A percentile compares a stretch with the other conserved stretches of the same genome.
Conservation (phyloP, 768 basidiomycete genomes). For the Lentinula lateritia region DNA sequence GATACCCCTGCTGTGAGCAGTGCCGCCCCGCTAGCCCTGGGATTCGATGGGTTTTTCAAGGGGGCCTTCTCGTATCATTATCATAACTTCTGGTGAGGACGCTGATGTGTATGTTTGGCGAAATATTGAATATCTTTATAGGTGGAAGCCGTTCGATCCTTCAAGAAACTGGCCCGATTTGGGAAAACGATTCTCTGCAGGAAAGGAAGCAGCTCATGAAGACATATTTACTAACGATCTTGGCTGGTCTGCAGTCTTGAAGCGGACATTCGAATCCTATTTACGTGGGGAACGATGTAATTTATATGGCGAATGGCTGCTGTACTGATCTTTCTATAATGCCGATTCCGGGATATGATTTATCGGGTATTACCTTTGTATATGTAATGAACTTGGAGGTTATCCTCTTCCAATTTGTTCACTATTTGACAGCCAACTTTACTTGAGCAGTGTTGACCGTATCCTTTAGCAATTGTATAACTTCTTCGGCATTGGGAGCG, state of each 20-base stretch:
- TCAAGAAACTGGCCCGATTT: constrained; percentile 95
- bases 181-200: constrained; percentile 69
- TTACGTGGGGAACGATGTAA: constrained; percentile 88
- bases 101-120: background rate
- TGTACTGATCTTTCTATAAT: background rate
- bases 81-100: constrained; percentile 82
- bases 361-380: background rate
- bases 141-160: constrained; percentile 96
- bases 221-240: constrained; percentile 43
- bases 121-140: constrained; percentile 22
- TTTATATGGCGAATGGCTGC: constrained; percentile 86
- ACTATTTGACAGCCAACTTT: constrained; percentile 22
- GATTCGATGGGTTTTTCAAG: constrained; percentile 93
- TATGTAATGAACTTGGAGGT: background rate
- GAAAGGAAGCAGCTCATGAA: constrained; percentile 62
- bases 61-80: constrained; percentile 96
- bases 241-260: constrained; percentile 90
- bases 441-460: constrained; percentile 66
- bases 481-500: constrained; percentile 69
- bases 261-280: constrained; percentile 92
- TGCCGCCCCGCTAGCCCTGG: constrained; percentile 81
- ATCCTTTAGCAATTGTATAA: constrained; percentile 68
- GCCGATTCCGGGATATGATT: too few relatives aligned
- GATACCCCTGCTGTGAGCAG: constrained; percentile 67
- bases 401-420: constrained; percentile 1